A percentile compares a stretch with the other conserved stretches of the same genome.
These are phyloP conservation scores for Spathaspora hagerdaliae DNA, from an alignment of 805 yeast genomes.

Conservation along the genomic window DNA sequence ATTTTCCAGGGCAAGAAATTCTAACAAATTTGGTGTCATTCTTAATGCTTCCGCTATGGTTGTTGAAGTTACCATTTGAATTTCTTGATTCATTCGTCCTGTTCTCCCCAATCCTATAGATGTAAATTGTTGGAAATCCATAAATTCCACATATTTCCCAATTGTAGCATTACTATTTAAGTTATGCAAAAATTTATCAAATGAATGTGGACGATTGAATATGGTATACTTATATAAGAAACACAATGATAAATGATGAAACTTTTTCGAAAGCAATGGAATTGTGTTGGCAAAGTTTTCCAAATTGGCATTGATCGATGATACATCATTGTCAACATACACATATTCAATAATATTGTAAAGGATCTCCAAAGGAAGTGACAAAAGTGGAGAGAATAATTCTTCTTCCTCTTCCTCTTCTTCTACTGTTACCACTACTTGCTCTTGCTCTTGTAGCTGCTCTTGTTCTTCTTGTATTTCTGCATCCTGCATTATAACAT, in stretches of 20 bases:
- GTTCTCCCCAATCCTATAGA: constrained; percentile 88
- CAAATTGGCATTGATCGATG: constrained; percentile 48
- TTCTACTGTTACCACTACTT: not conserved
- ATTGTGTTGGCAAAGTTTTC: constrained; percentile 50
- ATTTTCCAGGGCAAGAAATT: constrained; percentile 80
- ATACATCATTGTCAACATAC: constrained; percentile 49
- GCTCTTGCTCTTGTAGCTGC: not conserved
- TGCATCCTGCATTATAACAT: not conserved
- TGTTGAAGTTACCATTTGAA: constrained; percentile 78
- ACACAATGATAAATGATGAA: constrained; percentile 54
- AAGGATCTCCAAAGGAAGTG: constrained; percentile 54
- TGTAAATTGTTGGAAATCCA: constrained; percentile 87
- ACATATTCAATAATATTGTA: constrained; percentile 54
- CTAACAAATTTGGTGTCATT: constrained; percentile 64
- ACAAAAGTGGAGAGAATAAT: constrained; percentile 8
- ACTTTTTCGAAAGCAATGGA: constrained; percentile 52
- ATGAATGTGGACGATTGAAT: constrained; percentile 77
- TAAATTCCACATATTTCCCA: constrained; percentile 62
- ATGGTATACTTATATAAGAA: constrained; percentile 63
- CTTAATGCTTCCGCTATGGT: constrained; percentile 64
- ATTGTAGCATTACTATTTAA: constrained; percentile 38
- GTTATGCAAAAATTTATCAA: constrained; percentile 64
- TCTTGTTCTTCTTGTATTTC: not conserved
- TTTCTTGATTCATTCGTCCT: constrained; percentile 83
- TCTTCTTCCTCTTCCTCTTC: not conserved